Percentiles rank a stretch among this genome's conserved stretches.
These are phyloP conservation scores for Helicostylum pulchrum DNA, from an alignment of 192 early-diverging fungal genomes.

Conservation along the genomic window DNA sequence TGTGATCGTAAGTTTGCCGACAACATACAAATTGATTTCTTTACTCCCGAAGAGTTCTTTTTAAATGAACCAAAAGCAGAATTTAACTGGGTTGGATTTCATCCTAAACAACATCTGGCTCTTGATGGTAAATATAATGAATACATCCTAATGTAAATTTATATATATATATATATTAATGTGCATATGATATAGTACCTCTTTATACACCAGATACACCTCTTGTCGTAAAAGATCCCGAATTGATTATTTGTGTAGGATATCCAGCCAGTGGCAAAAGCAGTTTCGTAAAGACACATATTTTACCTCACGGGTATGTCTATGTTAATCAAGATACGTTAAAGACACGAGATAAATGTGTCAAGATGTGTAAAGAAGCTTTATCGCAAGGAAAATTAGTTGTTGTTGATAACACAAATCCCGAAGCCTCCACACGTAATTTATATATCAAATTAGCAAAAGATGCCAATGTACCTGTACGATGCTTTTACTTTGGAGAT, in stretches of 20 bases:
- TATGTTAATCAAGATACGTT: constrained; percentile 83
- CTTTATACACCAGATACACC: not conserved
- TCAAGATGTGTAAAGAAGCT: constrained; percentile 48
- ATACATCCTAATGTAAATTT: not conserved
- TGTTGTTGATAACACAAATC: constrained; percentile 89
- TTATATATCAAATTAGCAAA: constrained; percentile 66
- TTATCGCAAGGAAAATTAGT: constrained; percentile 53
- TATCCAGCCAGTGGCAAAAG: constrained; percentile 85
- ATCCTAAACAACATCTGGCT: constrained; percentile 37
- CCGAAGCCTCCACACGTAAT: constrained; percentile 54
- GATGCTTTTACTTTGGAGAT: constrained; percentile 63
- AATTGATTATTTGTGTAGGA: constrained; percentile 77
- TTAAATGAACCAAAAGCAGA: constrained; percentile 43
- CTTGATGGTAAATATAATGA: constrained; percentile 11
- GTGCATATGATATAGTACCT: constrained; percentile 8
- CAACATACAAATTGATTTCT: constrained; percentile 70
- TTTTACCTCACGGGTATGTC: constrained; percentile 62
- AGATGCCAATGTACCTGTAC: constrained; percentile 48
- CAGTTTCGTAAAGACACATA: constrained; percentile 61
- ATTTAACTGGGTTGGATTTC: constrained; percentile 48
- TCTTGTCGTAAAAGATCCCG: constrained; percentile 27
- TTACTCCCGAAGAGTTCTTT: constrained; percentile 82
- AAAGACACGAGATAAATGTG: constrained; percentile 75
- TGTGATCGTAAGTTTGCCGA: constrained; percentile 82
- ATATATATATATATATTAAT: too few relatives aligned